phyloP scores from a whole-genome alignment of 108 stramenopile species.

The Cyclotella sp. region DNA sequence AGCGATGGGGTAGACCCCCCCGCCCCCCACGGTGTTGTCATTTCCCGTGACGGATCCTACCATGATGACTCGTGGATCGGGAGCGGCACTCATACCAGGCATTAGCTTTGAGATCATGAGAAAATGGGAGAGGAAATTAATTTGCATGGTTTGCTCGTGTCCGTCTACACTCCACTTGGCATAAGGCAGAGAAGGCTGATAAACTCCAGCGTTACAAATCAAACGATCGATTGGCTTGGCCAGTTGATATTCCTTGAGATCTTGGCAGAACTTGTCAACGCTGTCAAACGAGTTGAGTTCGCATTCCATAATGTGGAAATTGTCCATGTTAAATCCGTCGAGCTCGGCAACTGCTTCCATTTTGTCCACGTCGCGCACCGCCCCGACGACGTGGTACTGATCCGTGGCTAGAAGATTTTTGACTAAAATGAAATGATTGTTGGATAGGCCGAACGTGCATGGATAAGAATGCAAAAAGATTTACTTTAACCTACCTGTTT shows the following conservation, averaged over 20 bases:
- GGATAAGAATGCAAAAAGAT: neutral
- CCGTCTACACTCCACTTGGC: conserved; percentile 90
- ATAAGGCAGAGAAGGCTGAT: conserved; percentile 83
- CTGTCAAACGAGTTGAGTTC: conserved; percentile 89
- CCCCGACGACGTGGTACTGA: conserved; percentile 88
- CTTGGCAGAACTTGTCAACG: conserved; percentile 81
- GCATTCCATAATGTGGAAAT: conserved; percentile 86
- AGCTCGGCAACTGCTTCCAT: conserved; percentile 91
- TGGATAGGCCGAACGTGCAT: neutral
- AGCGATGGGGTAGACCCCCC: conserved; percentile 92
- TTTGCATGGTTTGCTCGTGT: conserved; percentile 93
- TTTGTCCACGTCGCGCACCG: conserved; percentile 86
- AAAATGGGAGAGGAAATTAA: conserved; percentile 90
- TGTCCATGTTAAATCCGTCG: conserved; percentile 76
- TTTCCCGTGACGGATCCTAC: conserved; percentile 93
- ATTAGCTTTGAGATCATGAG: conserved; percentile 79
- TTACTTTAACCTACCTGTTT: conserved; percentile 42
- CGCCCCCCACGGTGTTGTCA: conserved; percentile 92
- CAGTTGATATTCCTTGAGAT: conserved; percentile 72
- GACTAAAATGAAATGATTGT: conserved; percentile 24
- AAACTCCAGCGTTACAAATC: conserved; percentile 91
- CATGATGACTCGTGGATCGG: conserved; percentile 80
- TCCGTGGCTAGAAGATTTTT: conserved; percentile 79
- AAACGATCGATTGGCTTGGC: conserved; percentile 86
- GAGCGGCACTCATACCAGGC: conserved; percentile 68